phyloP scores from a whole-genome alignment of 1,284 basidiomycete genomes.

The Pholiota adiposa region DNA sequence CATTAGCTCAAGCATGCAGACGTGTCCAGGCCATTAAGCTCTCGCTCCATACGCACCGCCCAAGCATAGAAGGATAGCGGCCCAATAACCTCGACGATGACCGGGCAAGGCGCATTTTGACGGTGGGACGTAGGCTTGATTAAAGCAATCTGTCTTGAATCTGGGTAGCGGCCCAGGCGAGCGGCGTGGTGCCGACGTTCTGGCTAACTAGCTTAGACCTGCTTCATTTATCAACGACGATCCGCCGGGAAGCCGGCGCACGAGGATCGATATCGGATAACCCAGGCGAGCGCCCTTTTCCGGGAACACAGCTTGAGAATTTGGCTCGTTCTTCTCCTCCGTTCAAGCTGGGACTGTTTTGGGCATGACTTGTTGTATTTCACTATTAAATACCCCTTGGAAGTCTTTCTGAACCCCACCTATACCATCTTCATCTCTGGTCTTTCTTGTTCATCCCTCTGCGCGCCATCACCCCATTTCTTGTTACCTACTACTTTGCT shows the following conservation, averaged over 20 bases:
- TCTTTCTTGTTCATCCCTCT: background rate
- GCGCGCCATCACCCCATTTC: background rate
- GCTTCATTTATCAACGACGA: constrained; percentile 9
- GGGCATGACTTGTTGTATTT: constrained; percentile 6
- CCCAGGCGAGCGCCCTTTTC: constrained; percentile 15
- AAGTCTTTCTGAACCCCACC: background rate
- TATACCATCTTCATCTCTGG: background rate
- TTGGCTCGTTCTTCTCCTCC: background rate
- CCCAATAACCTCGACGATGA: background rate
- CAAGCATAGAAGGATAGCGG: background rate
- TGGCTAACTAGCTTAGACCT: constrained; percentile 1
- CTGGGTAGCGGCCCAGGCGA: background rate
- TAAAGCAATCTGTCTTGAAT: background rate
- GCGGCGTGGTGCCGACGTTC: constrained; percentile 6
- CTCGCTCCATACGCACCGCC: background rate
- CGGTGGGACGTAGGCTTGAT: background rate
- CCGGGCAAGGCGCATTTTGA: background rate
- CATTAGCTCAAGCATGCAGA: background rate
- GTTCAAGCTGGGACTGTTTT: background rate
- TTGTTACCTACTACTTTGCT: background rate
- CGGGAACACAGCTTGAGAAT: constrained; percentile 17
- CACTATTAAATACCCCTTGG: constrained; percentile 5
- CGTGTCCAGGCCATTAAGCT: background rate
- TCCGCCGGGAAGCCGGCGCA: constrained; percentile 16
- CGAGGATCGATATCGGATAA: constrained; percentile 22